Base-by-base conservation (phyloP, 2,329 filamentous ascomycete species). In the Xylaria sp. region DNA sequence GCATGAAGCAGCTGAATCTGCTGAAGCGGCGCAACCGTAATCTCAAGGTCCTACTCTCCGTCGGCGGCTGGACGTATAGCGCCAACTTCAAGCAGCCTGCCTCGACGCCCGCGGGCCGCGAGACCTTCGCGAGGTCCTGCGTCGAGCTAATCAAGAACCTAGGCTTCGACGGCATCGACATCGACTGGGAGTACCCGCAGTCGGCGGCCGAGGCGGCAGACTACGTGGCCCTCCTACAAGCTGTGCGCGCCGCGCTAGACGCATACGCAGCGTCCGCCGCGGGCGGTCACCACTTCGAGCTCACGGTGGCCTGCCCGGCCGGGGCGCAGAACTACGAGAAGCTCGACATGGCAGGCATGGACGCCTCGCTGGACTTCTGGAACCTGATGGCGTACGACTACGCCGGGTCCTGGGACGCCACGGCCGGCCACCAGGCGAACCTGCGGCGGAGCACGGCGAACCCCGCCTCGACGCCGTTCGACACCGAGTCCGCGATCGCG, bases 51-150 rank as follows among this genome's bases (percentile, higher is more conserved):
- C 85, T 98, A 12, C 86, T 98, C 4, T 94, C 91, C 62, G 93
- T 98, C 69, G 94, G 94, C 69, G 95, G 95, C 59, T 98, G 94
- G 94, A 97, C 94, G 0, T 97, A 97, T 79, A 93, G 91, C 70
- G 83, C 87, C 79, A 96, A 97, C 82, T 97, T 98, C 80, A 86
- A 88, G n/a, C 82, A 81, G 32, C 92, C 93, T 0, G 91, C 91
- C 0, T 92, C 91, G 50, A 93, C 92, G 0, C 84, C 88, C 0
- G 80, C 86, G 27, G 93, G 93, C 8, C 88, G 94, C 7, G 83
- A 85, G 34, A 85, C 78, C 0, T 98, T 98, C 80, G 94, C 93
- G 8, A 83, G 86, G 59, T 89, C 88, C 32, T 90, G 92, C 39
- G 91, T 97, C 0, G 85, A 89, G 24, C 82, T 98, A 42, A 84